Conservation (phyloP, 75 land plant genomes). For the Selaginella moellendorffii region DNA sequence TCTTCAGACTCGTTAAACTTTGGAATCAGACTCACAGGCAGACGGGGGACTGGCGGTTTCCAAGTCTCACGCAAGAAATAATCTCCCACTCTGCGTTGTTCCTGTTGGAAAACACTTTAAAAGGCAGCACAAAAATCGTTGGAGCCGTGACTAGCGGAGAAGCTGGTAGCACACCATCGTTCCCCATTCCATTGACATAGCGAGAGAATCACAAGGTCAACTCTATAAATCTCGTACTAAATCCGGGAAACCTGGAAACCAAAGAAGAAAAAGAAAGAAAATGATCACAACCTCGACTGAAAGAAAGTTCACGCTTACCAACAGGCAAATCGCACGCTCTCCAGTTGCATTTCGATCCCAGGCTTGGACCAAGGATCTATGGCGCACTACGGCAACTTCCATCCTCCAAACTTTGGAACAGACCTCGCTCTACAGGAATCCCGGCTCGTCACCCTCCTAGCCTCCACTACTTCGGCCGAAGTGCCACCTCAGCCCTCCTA, state of each 20-base stretch:
- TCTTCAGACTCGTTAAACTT: constrained; percentile 9
- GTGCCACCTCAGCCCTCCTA: background rate
- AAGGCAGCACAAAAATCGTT: too few species aligned
- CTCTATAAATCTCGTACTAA: constrained; percentile 3
- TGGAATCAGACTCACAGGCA: background rate
- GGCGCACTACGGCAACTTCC: background rate
- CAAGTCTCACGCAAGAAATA: too few species aligned
- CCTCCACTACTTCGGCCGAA: background rate
- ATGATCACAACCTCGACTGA: too few species aligned
- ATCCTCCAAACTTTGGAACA: background rate
- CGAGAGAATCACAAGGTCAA: constrained; percentile 1
- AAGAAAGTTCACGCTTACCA: background rate
- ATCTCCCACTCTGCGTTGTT: too few species aligned
- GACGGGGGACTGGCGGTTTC: background rate
- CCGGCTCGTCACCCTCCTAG: background rate
- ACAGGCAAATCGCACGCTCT: background rate
- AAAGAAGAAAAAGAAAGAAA: too few species aligned
- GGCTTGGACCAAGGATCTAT: background rate
- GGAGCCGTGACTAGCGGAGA: background rate
- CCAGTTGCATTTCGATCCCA: background rate
- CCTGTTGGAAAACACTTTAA: too few species aligned
- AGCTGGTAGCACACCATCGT: constrained; percentile 14
- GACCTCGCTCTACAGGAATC: background rate
- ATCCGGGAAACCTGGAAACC: constrained; percentile 11
- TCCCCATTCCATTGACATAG: constrained; percentile 15